Evolutionary conservation across 148 eudicot species (phyloP).

Genomic region (Euryodendron excelsum): DNA sequence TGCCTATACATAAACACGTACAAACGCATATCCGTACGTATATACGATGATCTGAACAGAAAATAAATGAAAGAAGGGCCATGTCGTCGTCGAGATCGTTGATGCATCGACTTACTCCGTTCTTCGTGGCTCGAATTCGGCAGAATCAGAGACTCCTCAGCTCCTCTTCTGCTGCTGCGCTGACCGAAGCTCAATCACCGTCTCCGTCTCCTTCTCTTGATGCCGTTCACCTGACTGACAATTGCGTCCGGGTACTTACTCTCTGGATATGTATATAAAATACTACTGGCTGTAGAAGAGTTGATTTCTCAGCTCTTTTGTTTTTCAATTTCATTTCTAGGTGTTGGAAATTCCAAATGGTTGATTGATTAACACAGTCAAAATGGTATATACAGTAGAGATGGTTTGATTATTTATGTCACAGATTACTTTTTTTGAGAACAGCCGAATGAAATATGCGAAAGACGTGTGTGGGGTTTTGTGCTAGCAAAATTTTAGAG

Average conservation of each 20-base stretch:
- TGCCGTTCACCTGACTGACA: conserved; percentile 59
- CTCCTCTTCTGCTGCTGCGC: conserved; percentile 38
- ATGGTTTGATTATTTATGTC: background rate
- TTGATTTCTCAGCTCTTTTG: background rate
- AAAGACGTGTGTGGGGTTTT: background rate
- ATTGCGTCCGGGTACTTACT: conserved; percentile 58
- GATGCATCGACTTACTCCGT: conserved; percentile 44
- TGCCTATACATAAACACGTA: background rate
- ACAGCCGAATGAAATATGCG: background rate
- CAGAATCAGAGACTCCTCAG: conserved; percentile 48
- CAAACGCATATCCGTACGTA: background rate
- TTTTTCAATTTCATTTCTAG: background rate
- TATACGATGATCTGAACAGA: background rate
- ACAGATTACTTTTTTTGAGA: background rate
- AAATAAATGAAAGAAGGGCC: conserved; percentile 8
- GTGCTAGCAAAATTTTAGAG: background rate
- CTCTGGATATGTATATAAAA: background rate
- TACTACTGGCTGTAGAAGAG: background rate
- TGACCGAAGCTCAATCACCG: conserved; percentile 30
- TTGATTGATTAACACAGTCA: background rate
- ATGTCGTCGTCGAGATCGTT: conserved; percentile 42
- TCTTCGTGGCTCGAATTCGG: conserved; percentile 49
- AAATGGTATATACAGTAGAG: background rate
- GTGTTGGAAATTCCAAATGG: background rate
- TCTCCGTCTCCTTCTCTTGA: conserved; percentile 43